These are phyloP conservation scores for Cubamyces sp. DNA, from an alignment of 768 basidiomycete species.

Conservation along the genomic window DNA sequence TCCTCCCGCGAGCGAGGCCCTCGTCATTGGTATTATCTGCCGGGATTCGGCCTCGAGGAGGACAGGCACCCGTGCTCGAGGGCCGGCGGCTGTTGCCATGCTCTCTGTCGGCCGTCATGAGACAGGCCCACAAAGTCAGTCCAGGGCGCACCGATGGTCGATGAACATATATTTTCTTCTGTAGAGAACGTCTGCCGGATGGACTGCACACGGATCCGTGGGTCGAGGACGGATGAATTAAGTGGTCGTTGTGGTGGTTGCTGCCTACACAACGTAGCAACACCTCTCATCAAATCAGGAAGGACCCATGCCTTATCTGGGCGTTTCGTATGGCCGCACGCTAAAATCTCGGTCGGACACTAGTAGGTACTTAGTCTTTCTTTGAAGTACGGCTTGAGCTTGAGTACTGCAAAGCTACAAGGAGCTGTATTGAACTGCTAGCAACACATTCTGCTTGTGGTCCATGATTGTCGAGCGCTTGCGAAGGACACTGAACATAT, in stretches of 20 bases:
- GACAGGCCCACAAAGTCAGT: not conserved
- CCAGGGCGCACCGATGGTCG: not conserved
- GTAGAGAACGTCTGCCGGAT: constrained; percentile 3
- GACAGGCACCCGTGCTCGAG: constrained; percentile 1
- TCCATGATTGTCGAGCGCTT: no score
- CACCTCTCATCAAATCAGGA: constrained; percentile 21
- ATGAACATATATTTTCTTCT: not conserved
- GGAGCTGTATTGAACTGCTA: no score
- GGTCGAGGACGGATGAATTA: no score
- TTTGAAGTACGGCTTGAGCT: no score
- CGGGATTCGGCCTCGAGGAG: constrained; percentile 3
- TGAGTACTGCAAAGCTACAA: no score
- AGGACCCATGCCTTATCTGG: constrained; percentile 5
- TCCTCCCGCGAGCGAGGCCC: not conserved
- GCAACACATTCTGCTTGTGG: no score
- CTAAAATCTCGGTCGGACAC: no score
- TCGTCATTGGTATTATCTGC: no score
- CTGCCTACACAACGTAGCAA: not conserved
- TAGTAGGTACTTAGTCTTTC: no score
- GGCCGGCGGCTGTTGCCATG: constrained; percentile 21
- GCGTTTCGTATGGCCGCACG: no score
- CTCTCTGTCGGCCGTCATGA: not conserved
- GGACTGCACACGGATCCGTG: not conserved
- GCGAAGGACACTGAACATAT: no score
- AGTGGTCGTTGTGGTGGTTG: constrained; percentile 15